A percentile compares a stretch with the other conserved stretches of the same genome.
phyloP scores from a whole-genome alignment of 257 asterid genomes.

The Misopates orontium region DNA sequence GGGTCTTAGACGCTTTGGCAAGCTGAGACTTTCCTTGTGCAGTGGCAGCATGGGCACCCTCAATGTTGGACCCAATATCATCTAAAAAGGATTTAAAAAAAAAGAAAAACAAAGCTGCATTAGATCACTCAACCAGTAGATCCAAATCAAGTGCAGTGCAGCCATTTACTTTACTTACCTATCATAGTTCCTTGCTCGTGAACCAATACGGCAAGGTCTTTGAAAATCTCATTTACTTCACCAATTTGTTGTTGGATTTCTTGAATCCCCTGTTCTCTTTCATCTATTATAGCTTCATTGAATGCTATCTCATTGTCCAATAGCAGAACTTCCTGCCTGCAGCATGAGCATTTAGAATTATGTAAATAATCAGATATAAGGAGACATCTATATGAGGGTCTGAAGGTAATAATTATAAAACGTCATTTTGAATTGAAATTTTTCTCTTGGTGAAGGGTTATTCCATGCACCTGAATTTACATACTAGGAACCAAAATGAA shows the following conservation, averaged over 20 bases:
- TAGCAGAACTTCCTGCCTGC: slow-evolving; percentile 78
- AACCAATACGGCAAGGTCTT: slow-evolving; percentile 84
- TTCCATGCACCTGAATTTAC: no score
- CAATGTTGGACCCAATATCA: slow-evolving; percentile 80
- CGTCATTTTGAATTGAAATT: no score
- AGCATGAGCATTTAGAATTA: not conserved
- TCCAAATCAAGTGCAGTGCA: slow-evolving; percentile 13
- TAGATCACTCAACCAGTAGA: slow-evolving; percentile 14
- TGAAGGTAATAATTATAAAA: no score
- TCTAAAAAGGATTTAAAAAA: slow-evolving; percentile 47
- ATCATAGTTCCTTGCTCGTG: slow-evolving; percentile 95
- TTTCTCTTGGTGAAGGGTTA: no score
- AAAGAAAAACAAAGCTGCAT: slow-evolving; percentile 9
- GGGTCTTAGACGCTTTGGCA: slow-evolving; percentile 83
- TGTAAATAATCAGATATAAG: no score
- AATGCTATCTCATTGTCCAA: slow-evolving; percentile 89
- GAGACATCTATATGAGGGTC: no score
- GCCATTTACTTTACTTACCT: slow-evolving; percentile 58
- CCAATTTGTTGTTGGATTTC: slow-evolving; percentile 94
- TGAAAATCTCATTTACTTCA: slow-evolving; percentile 93
- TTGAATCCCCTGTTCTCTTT: slow-evolving; percentile 89
- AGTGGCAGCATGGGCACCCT: slow-evolving; percentile 83
- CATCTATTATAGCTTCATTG: slow-evolving; percentile 93
- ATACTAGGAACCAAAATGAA: no score
- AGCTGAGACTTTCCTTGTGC: slow-evolving; percentile 79